A percentile compares a stretch with the other conserved stretches of the same genome.
These are phyloP conservation scores for Linderina pennispora DNA, from an alignment of 192 early-diverging fungal species.

Conservation along the genomic window DNA sequence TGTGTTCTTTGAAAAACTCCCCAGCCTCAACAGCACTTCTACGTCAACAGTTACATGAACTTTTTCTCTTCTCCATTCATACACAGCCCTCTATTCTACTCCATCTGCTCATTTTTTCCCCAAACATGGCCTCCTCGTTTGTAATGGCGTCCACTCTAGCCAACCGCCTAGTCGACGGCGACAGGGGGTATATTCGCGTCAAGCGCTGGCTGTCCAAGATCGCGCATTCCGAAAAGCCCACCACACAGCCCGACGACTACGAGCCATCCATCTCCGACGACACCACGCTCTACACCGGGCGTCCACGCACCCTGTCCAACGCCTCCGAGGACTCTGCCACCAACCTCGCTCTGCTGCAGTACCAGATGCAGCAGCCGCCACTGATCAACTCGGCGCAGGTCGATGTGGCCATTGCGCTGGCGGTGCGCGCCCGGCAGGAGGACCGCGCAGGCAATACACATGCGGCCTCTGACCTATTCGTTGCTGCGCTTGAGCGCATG, in stretches of 20 bases:
- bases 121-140: neutral
- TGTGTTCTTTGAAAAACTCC: no score
- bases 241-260: neutral
- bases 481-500: slow-evolving; percentile 13
- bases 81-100: neutral
- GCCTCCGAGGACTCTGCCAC: neutral
- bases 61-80: no score
- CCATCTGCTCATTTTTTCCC: neutral
- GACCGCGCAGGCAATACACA: slow-evolving; percentile 15
- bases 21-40: no score
- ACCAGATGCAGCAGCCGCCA: neutral
- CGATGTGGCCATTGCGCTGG: slow-evolving; percentile 18
- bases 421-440: slow-evolving; percentile 24
- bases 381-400: neutral
- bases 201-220: slow-evolving; percentile 3
- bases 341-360: neutral
- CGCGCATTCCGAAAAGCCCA: neutral
- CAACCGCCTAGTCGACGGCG: neutral
- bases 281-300: slow-evolving; percentile 4
- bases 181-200: neutral
- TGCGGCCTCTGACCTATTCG: slow-evolving; percentile 13
- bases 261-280: neutral
- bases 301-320: neutral
- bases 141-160: neutral
- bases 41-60: no score